Conservation (phyloP, 140 eudicot genomes). For the Cichorium intybus region DNA sequence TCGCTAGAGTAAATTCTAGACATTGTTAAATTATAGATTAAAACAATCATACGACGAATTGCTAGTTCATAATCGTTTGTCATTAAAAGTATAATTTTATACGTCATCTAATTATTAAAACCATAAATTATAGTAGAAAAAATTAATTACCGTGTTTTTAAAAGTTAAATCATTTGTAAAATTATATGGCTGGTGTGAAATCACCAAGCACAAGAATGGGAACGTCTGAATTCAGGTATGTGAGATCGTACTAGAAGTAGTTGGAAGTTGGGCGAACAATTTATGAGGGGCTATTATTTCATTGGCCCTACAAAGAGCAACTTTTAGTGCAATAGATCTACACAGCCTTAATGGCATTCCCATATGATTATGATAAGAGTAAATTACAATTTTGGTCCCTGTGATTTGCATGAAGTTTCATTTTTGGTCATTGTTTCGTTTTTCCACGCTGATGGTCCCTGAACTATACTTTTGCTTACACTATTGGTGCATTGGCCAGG, state of each 20-base stretch:
- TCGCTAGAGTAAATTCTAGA: background rate
- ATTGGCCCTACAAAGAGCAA: conserved; percentile 18
- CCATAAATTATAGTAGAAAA: background rate
- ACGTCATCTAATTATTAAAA: background rate
- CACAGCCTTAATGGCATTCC: no score
- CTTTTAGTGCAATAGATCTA: background rate
- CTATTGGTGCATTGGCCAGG: no score
- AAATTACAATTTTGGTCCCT: no score
- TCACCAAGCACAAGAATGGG: background rate
- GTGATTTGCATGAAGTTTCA: no score
- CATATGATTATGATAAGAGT: no score
- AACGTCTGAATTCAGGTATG: conserved; percentile 17
- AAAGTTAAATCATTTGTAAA: background rate
- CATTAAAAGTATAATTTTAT: background rate
- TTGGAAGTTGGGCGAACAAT: conserved; percentile 28
- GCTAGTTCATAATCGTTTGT: no score
- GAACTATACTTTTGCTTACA: no score
- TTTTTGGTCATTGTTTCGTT: no score
- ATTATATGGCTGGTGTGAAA: background rate
- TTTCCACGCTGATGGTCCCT: no score
- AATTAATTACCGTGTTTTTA: background rate
- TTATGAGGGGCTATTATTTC: conserved; percentile 19
- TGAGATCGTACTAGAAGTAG: conserved; percentile 14
- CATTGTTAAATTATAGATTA: background rate
- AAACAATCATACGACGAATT: background rate